These are phyloP conservation scores for Gynandropsis gynandra DNA, from an alignment of 345 rosid species.

Conservation along the genomic window DNA sequence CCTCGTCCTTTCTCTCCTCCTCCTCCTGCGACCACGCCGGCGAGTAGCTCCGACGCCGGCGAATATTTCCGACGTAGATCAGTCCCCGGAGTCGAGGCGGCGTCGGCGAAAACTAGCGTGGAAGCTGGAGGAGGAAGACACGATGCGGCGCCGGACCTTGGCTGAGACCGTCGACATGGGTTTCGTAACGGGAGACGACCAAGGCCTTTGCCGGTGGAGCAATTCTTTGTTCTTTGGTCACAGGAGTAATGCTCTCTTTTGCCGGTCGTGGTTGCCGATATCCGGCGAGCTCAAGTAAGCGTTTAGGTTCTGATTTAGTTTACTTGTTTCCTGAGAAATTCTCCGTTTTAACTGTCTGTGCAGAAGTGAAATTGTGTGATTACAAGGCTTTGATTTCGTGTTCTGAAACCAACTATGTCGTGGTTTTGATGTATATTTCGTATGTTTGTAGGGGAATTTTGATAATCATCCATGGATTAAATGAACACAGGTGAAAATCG, in stretches of 20 bases:
- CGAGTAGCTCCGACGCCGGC: slow-evolving; percentile 24
- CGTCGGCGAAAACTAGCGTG: slow-evolving; percentile 28
- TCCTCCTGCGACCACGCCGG: slow-evolving; percentile 62
- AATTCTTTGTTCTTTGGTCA: slow-evolving; percentile 49
- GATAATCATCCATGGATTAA: slow-evolving; percentile 64
- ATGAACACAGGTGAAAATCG: slow-evolving; percentile 54
- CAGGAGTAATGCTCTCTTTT: slow-evolving; percentile 47
- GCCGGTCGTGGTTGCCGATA: slow-evolving; percentile 62
- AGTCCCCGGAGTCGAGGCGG: slow-evolving; percentile 30
- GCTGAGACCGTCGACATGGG: slow-evolving; percentile 54
- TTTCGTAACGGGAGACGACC: slow-evolving; percentile 30
- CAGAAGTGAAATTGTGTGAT: no score
- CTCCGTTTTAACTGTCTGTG: background rate
- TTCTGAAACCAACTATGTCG: background rate
- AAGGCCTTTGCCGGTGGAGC: slow-evolving; percentile 25
- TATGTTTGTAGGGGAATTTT: slow-evolving; percentile 52
- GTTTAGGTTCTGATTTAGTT: background rate
- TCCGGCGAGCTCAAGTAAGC: slow-evolving; percentile 44
- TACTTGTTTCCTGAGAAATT: background rate
- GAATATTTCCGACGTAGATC: slow-evolving; percentile 9
- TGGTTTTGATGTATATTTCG: slow-evolving; percentile 1
- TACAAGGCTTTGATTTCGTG: no score
- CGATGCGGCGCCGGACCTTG: slow-evolving; percentile 47
- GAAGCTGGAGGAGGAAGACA: slow-evolving; percentile 66
- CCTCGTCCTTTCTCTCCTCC: slow-evolving; percentile 42